These are phyloP conservation scores for Geotrichum candidum DNA, from an alignment of 1,139 yeast species.

Conservation along the genomic window DNA sequence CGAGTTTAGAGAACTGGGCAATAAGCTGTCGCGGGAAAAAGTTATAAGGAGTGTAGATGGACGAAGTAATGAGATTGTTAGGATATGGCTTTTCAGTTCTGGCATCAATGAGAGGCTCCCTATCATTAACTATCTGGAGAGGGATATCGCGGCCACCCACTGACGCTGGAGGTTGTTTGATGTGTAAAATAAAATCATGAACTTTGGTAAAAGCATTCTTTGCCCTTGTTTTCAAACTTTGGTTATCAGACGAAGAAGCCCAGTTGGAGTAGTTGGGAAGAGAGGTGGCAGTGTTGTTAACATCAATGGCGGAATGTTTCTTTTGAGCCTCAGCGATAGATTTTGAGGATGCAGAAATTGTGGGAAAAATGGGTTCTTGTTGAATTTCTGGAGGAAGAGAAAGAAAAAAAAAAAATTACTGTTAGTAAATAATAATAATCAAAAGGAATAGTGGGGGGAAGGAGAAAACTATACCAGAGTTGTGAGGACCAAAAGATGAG, in stretches of 20 bases:
- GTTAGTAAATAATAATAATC: constrained; percentile 8
- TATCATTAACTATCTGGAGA: constrained; percentile 35
- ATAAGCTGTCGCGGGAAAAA: constrained; percentile 82
- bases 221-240: constrained; percentile 16
- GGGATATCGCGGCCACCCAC: constrained; percentile 76
- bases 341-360: constrained; percentile 16
- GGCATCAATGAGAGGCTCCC: constrained; percentile 50
- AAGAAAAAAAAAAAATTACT: background rate
- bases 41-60: constrained; percentile 74
- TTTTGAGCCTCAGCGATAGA: constrained; percentile 12
- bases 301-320: constrained; percentile 22
- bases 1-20: constrained; percentile 89
- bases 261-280: constrained; percentile 27
- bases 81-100: constrained; percentile 59
- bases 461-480: constrained; percentile 17
- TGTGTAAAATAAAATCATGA: constrained; percentile 40
- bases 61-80: constrained; percentile 70
- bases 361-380: constrained; percentile 21
- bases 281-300: constrained; percentile 20
- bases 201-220: constrained; percentile 8
- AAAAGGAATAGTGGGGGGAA: background rate
- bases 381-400: constrained; percentile 20
- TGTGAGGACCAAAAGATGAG: constrained; percentile 20
- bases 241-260: constrained; percentile 29
- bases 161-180: constrained; percentile 46